Base-by-base conservation (phyloP, 345 rosid genomes). In the Sisymbrium irio region DNA sequence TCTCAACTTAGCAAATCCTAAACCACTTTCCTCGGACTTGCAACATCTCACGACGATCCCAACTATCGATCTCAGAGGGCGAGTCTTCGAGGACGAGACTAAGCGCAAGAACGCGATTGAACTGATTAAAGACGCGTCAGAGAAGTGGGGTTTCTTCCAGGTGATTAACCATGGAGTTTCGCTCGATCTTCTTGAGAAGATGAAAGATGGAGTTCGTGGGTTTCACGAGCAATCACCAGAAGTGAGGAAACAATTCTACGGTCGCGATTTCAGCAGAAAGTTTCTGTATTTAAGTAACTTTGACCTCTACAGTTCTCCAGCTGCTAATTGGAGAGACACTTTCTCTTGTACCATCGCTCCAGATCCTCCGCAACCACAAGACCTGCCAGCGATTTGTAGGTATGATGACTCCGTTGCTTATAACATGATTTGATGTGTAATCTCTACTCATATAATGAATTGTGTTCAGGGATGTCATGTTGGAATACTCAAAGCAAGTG, bases 291-390 rank as follows among this genome's bases (percentile, higher is more conserved):
- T 0, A 3, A 79, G 82, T 57, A 79, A 79, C 13, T 74, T 72
- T 35, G 79, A 80, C 76, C 77, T 83, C 12, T 80, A 25, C 1
- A 36, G 13, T 7, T 27, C 79, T 7, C 64, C 62, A 12, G 59
- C 79, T 8, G 76, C 80, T 7, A 78, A 78, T 37, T 83, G 84
- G 84, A 78, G 86, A 44, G 86, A 83, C 35, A 15, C 81, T 5
- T 35, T 83, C 22, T 3, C 46, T 20, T 28, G 51, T 47, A 25
- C 9, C 19, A 76, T 75, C 47, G 77, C 79, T 39, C 85, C 85
- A 9, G 1, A 68, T 66, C 76, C 74, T 59, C 78, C 78, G 1
- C 13, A 58, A 1, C 67, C 75, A 14, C 27, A 82, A 7, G 83
- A 82, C 11, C n/a, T 82, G 25, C 85, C 85, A 1, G 44, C n/a